These are phyloP conservation scores for Schwanniomyces yamadae DNA, from an alignment of 805 yeast species.

Conservation along the genomic window DNA sequence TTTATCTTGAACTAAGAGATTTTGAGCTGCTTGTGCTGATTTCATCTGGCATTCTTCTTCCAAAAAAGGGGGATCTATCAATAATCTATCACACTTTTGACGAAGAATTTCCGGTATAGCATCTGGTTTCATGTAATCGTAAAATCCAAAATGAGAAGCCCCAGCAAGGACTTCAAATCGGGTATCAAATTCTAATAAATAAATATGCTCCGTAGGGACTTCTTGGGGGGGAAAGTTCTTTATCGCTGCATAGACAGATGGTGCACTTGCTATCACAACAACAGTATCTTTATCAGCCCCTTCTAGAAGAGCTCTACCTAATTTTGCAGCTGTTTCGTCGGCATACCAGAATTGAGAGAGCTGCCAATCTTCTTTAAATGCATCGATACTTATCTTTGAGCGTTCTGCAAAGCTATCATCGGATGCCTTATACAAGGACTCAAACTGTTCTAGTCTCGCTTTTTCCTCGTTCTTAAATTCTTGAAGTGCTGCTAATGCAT, in stretches of 20 bases:
- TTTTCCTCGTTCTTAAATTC: slow-evolving; percentile 68
- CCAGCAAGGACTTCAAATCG: slow-evolving; percentile 78
- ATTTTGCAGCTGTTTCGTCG: slow-evolving; percentile 64
- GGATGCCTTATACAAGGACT: slow-evolving; percentile 52
- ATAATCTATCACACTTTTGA: slow-evolving; percentile 65
- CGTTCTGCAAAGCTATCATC: slow-evolving; percentile 51
- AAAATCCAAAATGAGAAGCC: slow-evolving; percentile 59
- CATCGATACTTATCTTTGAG: slow-evolving; percentile 55
- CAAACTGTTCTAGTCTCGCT: slow-evolving; percentile 55
- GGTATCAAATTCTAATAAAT: slow-evolving; percentile 74
- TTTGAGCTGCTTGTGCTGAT: slow-evolving; percentile 52
- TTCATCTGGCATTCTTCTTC: slow-evolving; percentile 80
- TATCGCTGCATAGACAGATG: slow-evolving; percentile 87
- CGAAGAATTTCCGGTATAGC: slow-evolving; percentile 55
- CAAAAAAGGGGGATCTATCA: slow-evolving; percentile 88
- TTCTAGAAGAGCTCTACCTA: slow-evolving; percentile 71
- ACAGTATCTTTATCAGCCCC: slow-evolving; percentile 74
- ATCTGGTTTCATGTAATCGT: slow-evolving; percentile 73
- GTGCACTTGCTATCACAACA: slow-evolving; percentile 81
- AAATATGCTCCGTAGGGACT: slow-evolving; percentile 67
- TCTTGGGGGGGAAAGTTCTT: slow-evolving; percentile 48
- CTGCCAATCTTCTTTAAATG: slow-evolving; percentile 91
- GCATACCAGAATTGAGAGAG: slow-evolving; percentile 89
- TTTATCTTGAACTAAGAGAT: slow-evolving; percentile 47
- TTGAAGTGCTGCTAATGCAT: slow-evolving; percentile 54